These are phyloP conservation scores for Triticum timopheevii DNA, from an alignment of 176 grass and related monocot species.

Conservation along the genomic window DNA sequence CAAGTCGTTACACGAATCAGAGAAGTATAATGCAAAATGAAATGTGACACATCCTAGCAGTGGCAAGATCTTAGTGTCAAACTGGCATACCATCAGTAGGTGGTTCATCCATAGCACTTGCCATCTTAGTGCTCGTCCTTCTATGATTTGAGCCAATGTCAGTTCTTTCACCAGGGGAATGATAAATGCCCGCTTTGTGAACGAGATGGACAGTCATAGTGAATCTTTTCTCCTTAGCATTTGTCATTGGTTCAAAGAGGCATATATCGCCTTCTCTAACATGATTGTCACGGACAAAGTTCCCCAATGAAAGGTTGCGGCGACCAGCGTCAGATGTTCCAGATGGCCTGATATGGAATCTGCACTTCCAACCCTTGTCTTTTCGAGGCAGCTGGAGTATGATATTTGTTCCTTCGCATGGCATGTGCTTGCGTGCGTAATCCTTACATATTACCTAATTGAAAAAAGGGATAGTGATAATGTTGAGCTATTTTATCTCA, in stretches of 20 bases:
- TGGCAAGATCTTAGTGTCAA: not conserved
- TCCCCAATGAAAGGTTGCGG: not conserved
- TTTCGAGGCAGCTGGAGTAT: not conserved
- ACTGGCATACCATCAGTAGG: slow-evolving; percentile 12
- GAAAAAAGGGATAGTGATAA: not conserved
- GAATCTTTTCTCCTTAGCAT: not conserved
- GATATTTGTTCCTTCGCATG: not conserved
- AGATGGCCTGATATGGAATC: not conserved
- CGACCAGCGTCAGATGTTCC: not conserved
- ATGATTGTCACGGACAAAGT: not conserved
- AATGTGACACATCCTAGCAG: not conserved
- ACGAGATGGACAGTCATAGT: not conserved
- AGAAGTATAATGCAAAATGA: not conserved
- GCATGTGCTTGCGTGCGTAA: not conserved
- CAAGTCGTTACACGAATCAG: not conserved
- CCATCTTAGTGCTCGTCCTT: not conserved
- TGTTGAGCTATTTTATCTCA: not conserved
- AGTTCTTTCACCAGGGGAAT: not conserved
- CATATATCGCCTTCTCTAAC: not conserved
- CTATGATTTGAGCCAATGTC: not conserved
- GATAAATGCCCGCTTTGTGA: not conserved
- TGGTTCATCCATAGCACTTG: not conserved
- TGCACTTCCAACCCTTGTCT: not conserved
- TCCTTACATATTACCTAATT: not conserved
- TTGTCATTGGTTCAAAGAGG: not conserved